These are phyloP conservation scores for Hypoxylon fragiforme DNA, from an alignment of 495 filamentous ascomycete species.

Conservation along the genomic window DNA sequence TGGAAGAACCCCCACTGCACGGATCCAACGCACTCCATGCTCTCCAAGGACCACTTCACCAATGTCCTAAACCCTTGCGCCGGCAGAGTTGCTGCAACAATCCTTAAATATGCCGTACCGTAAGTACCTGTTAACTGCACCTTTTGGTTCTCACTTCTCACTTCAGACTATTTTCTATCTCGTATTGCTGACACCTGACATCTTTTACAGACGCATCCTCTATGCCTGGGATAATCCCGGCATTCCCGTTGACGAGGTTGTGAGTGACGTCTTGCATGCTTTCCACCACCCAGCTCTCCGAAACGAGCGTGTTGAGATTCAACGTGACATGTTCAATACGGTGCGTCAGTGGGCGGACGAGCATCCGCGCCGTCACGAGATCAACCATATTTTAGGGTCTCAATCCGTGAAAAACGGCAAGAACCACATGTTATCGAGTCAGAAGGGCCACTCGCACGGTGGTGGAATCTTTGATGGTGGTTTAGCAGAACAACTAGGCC, in stretches of 20 bases:
- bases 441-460: slow-evolving; percentile 43
- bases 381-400: slow-evolving; percentile 72
- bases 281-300: slow-evolving; percentile 90
- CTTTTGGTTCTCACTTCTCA: not conserved
- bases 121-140: slow-evolving; percentile 34
- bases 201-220: slow-evolving; percentile 65
- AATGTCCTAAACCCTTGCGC: slow-evolving; percentile 89
- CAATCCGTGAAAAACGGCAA: slow-evolving; percentile 77
- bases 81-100: slow-evolving; percentile 74
- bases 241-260: slow-evolving; percentile 75
- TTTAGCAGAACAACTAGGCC: slow-evolving; percentile 46
- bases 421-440: slow-evolving; percentile 62
- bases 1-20: slow-evolving; percentile 86
- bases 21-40: slow-evolving; percentile 91
- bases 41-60: slow-evolving; percentile 96
- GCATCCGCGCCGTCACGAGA: slow-evolving; percentile 62
- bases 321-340: slow-evolving; percentile 81
- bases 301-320: slow-evolving; percentile 71
- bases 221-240: slow-evolving; percentile 89
- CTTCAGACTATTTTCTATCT: not conserved
- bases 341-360: slow-evolving; percentile 76
- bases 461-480: slow-evolving; percentile 45
- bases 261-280: slow-evolving; percentile 71
- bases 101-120: slow-evolving; percentile 83
- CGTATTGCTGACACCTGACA: not conserved